A percentile compares a stretch with the other conserved stretches of the same genome.
Evolutionary conservation across 257 asterid species (phyloP).

Genomic region (Anisodus acutangulus): DNA sequence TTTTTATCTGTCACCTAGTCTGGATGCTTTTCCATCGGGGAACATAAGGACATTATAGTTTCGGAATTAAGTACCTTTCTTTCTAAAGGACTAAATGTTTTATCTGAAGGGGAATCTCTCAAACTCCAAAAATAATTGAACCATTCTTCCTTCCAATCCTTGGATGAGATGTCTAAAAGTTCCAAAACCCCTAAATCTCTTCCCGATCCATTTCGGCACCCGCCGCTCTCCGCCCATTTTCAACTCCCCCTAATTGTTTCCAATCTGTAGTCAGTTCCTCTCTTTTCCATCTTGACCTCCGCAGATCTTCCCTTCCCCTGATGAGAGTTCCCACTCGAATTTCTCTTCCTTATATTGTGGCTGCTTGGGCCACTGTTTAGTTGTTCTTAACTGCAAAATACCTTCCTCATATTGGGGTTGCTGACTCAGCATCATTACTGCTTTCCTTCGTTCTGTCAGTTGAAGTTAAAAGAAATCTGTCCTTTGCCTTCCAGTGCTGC

Average conservation of each 20-base stretch:
- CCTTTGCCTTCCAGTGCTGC: not conserved
- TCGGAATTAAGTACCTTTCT: not conserved
- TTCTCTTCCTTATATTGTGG: not conserved
- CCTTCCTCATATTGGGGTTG: not conserved
- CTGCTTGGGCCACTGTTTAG: not conserved
- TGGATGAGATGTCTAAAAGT: slow-evolving; percentile 1
- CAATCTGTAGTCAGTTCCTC: not conserved
- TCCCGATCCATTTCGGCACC: not conserved
- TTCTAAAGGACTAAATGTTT: not conserved
- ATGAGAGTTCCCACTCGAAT: not conserved
- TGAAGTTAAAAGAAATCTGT: not conserved
- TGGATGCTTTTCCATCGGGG: not conserved
- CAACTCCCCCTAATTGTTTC: not conserved
- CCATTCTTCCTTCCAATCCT: not conserved
- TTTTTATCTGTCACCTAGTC: not conserved
- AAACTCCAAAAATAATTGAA: not conserved
- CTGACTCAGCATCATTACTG: not conserved
- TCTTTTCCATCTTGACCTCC: not conserved
- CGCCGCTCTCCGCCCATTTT: not conserved
- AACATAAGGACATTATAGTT: not conserved
- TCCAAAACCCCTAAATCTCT: not conserved
- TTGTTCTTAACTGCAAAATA: not conserved
- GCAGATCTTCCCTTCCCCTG: not conserved
- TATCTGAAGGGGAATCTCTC: not conserved
- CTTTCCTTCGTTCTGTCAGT: not conserved